Base-by-base conservation (phyloP, 768 basidiomycete genomes). In the Boletus bicolor region DNA sequence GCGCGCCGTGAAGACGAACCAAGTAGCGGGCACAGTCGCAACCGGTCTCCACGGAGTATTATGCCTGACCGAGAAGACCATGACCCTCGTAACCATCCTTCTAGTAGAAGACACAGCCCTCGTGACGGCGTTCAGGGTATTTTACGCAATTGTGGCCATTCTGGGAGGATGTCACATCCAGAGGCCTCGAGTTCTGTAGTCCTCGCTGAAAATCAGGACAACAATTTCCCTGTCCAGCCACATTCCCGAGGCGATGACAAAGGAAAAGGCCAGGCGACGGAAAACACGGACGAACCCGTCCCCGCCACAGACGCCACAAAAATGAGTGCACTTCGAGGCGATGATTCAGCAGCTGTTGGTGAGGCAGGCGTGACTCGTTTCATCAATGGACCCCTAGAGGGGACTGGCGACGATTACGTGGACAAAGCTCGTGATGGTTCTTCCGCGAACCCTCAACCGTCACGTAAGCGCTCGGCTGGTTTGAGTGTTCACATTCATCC, bases 401-500 rank as follows among this genome's bases (percentile, higher is more conserved):
- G 39, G 32, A 39, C 30, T 41, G 19, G 38, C 11, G 42, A 56
- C 45, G 30, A 51, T 61, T 49, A 44, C 54, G 56, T 57, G 55
- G 58, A 46, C 48, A 52, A 55, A 2, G 53, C 48, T 39, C 7
- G 37, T 37, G 38, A 37, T 38, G 53, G 34, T 56, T 63, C 64
- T 59, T 49, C 58, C 60, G 63, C 61, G 57, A 57, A 56, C 24
- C 21, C 54, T 49, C 54, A 4, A 6, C 7, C 17, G 24, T 58
- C 69, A 61, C 67, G 56, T 64, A 61, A 68, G 39, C 62, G 53
- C n/a, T 42, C 35, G 43, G 48, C 44, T 41, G 52, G 44, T 24
- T 35, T 21, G 47, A 44, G 19, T 41, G 28, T 43, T 21, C 19
- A 34, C 14, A 63, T 69, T 39, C 59, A 59, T 46, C 69, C 70